Percentiles rank a stretch among this genome's conserved stretches.
Conservation (phyloP, 768 basidiomycete species). For the Paxillus ammoniavirescens region DNA sequence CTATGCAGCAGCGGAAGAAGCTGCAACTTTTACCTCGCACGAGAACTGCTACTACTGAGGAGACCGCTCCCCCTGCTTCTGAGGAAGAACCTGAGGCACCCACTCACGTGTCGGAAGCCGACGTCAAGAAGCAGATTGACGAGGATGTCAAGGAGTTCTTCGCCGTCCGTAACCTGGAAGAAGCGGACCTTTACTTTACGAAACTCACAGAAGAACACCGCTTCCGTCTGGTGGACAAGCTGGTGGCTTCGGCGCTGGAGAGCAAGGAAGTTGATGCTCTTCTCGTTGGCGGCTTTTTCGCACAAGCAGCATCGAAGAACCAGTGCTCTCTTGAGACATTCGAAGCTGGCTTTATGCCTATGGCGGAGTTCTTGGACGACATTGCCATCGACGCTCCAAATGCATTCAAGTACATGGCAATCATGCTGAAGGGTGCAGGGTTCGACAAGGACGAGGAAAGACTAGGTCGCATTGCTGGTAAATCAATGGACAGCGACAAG, state of each 20-base stretch:
- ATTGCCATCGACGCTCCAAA: conserved; percentile 88
- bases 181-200: conserved; percentile 86
- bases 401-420: conserved; percentile 73
- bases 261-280: conserved; percentile 78
- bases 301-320: conserved; percentile 55
- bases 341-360: conserved; percentile 69
- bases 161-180: conserved; percentile 77
- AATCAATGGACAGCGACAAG: conserved; percentile 59
- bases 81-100: conserved; percentile 48
- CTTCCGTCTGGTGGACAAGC: conserved; percentile 65
- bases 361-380: conserved; percentile 82
- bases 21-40: conserved; percentile 78
- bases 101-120: conserved; percentile 59
- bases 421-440: conserved; percentile 68
- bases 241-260: conserved; percentile 74
- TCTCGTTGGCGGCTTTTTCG: conserved; percentile 76
- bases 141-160: conserved; percentile 89
- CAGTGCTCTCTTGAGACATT: conserved; percentile 60
- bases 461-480: conserved; percentile 54
- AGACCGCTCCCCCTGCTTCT: conserved; percentile 42
- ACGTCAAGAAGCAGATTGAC: conserved; percentile 71
- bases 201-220: conserved; percentile 66
- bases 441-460: conserved; percentile 58
- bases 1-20: conserved; percentile 61
- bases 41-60: conserved; percentile 50